A percentile compares a stretch with the other conserved stretches of the same genome.
Evolutionary conservation across 257 asterid species (phyloP).

Genomic region (Przewalskia tangutica): DNA sequence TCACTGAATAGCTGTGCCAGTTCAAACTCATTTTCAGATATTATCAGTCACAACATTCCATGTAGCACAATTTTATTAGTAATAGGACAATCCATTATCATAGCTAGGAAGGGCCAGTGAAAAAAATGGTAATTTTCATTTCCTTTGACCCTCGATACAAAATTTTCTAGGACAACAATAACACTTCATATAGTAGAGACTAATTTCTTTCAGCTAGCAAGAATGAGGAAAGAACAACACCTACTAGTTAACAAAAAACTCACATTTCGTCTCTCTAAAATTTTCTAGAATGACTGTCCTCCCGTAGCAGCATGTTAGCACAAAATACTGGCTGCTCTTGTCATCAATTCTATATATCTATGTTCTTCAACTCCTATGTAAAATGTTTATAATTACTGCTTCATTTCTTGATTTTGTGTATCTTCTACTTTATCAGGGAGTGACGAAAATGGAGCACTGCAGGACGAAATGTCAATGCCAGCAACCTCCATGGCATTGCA

Average conservation of each 20-base stretch:
- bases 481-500: slow-evolving; percentile 99
- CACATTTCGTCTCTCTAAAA: not conserved
- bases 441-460: slow-evolving; percentile 29
- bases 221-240: not conserved
- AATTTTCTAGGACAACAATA: not conserved
- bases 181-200: not conserved
- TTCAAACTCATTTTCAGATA: not conserved
- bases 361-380: not conserved
- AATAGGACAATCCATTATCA: not conserved
- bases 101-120: not conserved
- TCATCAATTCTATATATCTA: not conserved
- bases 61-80: not conserved
- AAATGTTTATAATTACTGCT: not conserved
- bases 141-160: not conserved
- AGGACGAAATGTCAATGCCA: slow-evolving; percentile 75
- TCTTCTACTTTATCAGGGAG: not conserved
- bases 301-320: slow-evolving; percentile 28
- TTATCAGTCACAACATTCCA: not conserved
- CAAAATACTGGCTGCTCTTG: slow-evolving; percentile 27
- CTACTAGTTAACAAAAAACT: not conserved
- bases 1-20: not conserved
- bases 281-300: not conserved
- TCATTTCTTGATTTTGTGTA: not conserved
- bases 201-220: not conserved
- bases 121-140: not conserved